These are phyloP conservation scores for Hyphopichia khmerensis DNA, from an alignment of 1,139 yeast species.

Conservation along the genomic window DNA sequence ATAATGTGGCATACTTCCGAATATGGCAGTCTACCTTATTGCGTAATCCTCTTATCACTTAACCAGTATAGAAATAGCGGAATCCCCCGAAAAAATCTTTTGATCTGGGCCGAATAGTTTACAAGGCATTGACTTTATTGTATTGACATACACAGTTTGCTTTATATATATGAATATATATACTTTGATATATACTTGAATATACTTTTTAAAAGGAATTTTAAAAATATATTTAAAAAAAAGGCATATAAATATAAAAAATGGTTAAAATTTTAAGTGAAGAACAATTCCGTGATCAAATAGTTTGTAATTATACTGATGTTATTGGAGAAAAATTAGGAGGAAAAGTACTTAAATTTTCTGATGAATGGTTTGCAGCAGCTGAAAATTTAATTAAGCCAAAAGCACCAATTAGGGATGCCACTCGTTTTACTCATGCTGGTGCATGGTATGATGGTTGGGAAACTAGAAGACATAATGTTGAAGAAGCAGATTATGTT, in stretches of 20 bases:
- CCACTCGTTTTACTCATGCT: constrained; percentile 71
- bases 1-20: no score
- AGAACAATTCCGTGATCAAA: constrained; percentile 41
- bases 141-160: no score
- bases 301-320: constrained; percentile 56
- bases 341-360: constrained; percentile 63
- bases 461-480: constrained; percentile 95
- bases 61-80: not conserved
- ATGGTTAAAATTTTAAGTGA: constrained; percentile 34
- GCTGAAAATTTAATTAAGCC: constrained; percentile 89
- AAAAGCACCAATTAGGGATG: constrained; percentile 73
- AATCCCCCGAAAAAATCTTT: not conserved
- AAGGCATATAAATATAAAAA: not conserved
- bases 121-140: not conserved
- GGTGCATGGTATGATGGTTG: constrained; percentile 99
- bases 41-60: not conserved
- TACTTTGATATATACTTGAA: no score
- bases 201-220: no score
- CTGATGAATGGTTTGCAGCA: constrained; percentile 95
- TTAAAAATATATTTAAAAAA: no score
- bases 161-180: not conserved
- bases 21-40: not conserved
- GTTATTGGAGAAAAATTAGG: constrained; percentile 86
- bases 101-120: not conserved
- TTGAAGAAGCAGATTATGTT: constrained; percentile 83